Percentiles rank a stretch among this genome's conserved stretches.
These are phyloP conservation scores for Penicillium paradoxum DNA, from an alignment of 495 filamentous ascomycete genomes.

Conservation along the genomic window DNA sequence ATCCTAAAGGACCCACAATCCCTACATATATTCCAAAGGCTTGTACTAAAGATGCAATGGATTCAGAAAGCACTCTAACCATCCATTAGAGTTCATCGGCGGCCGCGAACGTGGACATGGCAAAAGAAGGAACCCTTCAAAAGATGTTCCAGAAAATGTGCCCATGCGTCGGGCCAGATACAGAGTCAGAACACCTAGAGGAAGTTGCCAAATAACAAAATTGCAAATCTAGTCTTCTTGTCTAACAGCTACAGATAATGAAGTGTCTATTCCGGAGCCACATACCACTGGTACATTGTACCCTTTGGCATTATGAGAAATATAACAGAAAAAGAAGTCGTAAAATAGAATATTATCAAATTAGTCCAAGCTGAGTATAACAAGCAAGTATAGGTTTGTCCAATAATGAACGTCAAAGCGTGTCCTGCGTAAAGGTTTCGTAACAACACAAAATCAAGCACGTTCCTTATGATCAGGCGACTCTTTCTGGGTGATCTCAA, in stretches of 20 bases:
- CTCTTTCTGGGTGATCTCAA: slow-evolving; percentile 2
- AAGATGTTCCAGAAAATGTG: background rate
- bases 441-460: background rate
- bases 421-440: background rate
- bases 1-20: background rate
- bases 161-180: too few species aligned
- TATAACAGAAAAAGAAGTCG: background rate
- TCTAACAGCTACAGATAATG: too few species aligned
- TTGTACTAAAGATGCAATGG: background rate
- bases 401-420: background rate
- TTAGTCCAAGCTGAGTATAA: background rate
- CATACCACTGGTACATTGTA: too few species aligned
- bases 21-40: background rate
- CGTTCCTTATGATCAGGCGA: background rate
- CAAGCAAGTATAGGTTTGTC: background rate
- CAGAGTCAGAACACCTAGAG: too few species aligned
- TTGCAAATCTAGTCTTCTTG: too few species aligned
- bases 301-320: too few species aligned
- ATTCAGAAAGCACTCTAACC: background rate
- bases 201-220: too few species aligned
- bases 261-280: too few species aligned
- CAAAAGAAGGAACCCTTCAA: background rate
- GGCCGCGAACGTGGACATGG: background rate
- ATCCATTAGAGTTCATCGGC: background rate
- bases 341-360: background rate